A percentile compares a stretch with the other conserved stretches of the same genome.
phyloP scores from a whole-genome alignment of 352 stramenopile species.

The Phytophthora palmivora region DNA sequence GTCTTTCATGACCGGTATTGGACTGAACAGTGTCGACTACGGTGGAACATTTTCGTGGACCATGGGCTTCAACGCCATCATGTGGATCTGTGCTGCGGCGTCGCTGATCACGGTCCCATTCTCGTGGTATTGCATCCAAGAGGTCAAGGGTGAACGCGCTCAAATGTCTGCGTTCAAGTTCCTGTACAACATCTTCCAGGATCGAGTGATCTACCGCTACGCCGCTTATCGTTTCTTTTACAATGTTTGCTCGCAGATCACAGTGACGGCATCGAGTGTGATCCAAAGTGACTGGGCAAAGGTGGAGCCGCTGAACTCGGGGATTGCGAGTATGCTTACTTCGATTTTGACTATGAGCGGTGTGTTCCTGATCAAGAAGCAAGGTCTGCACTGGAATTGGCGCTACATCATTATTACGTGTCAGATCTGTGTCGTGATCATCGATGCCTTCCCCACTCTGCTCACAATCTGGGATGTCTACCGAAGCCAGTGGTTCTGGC shows the following conservation, averaged over 20 bases:
- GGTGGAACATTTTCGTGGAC: slow-evolving; percentile 55
- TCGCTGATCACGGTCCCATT: slow-evolving; percentile 43
- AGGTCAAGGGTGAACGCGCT: slow-evolving; percentile 37
- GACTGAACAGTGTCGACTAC: slow-evolving; percentile 55
- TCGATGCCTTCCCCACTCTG: slow-evolving; percentile 50
- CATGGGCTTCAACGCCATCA: slow-evolving; percentile 64
- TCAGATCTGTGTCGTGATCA: slow-evolving; percentile 47
- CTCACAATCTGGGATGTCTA: slow-evolving; percentile 67
- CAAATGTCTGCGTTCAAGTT: slow-evolving; percentile 33
- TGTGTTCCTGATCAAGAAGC: slow-evolving; percentile 46
- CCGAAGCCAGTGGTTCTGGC: slow-evolving; percentile 68
- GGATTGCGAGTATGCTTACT: slow-evolving; percentile 52
- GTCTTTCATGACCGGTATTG: slow-evolving; percentile 50
- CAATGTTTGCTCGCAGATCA: slow-evolving; percentile 49
- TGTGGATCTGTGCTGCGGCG: slow-evolving; percentile 46
- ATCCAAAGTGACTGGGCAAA: slow-evolving; percentile 61
- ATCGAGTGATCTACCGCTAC: slow-evolving; percentile 55
- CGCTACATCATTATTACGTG: slow-evolving; percentile 44
- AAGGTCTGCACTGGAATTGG: slow-evolving; percentile 63
- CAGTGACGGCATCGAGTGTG: slow-evolving; percentile 48
- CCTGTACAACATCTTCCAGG: slow-evolving; percentile 54
- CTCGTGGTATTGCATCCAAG: slow-evolving; percentile 48
- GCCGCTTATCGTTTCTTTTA: slow-evolving; percentile 55
- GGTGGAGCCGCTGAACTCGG: slow-evolving; percentile 63
- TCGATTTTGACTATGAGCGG: slow-evolving; percentile 40